Base-by-base conservation (phyloP, 306 rosid genomes). In the Rubus idaeus region DNA sequence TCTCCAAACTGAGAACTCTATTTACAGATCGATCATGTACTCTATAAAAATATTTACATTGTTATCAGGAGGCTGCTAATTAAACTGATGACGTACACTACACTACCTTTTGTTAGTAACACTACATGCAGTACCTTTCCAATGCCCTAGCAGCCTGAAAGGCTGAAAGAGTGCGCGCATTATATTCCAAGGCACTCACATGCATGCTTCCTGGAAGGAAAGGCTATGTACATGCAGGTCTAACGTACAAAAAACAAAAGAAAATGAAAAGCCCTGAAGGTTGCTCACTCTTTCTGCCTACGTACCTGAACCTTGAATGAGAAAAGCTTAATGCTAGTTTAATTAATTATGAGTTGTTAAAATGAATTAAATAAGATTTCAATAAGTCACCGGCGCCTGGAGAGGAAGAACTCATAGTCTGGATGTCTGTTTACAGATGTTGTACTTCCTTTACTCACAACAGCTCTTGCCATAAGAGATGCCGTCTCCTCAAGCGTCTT, bases 401-500 rank as follows among this genome's bases (percentile, higher is more conserved):
- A 89, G 84, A 83, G 70, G 87, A 91, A 93, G 85, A 91, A 93
- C 77, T 93, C 96, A 41, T 81, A 89, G 80, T 93, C 96, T 9
- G 89, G 93, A 70, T 93, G 98, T 66, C 65, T 85, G 81, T 87
- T 91, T 78, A 80, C 84, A 30, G 89, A 72, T 67, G 78, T 75
- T 67, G 45, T 53, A 76, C 82, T 75, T 62, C 86, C 93, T 78
- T 86, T 93, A 73, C 73, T 90, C 58, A 93, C 88, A 57, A 76
- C 86, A 72, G 91, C 91, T 85, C 90, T 89, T 74, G 98, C 86
- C 96, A 93, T 85, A 10, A 89, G 87, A 64, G 87, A 85, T 16
- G 98, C 93, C 5, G 96, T 84, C 81, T 84, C 88, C 82, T 91
- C 95, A 0, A 93, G 95, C 44, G 91, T 85, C 83, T 84, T 79